A percentile compares a stretch with the other conserved stretches of the same genome.
phyloP scores from a whole-genome alignment of 202 grass and related monocot genomes.

The Miscanthus sacchariflorus region DNA sequence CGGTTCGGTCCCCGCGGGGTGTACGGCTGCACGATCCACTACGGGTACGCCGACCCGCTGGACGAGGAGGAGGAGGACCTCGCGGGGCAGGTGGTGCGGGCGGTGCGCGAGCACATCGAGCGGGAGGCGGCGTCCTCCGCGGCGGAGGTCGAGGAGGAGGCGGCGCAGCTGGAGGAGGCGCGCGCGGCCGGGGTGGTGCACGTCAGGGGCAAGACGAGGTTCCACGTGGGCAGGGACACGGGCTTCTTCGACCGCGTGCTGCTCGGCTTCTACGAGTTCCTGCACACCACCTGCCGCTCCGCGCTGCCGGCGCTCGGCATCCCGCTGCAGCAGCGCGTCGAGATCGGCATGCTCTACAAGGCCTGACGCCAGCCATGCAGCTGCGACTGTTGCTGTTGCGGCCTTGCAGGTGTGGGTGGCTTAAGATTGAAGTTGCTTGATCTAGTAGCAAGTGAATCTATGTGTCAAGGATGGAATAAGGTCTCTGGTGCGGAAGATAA shows the following conservation, averaged over 20 bases:
- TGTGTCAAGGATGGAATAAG: neutral
- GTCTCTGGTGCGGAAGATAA: neutral
- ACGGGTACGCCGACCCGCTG: slow-evolving; percentile 61
- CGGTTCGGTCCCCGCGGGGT: slow-evolving; percentile 48
- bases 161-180: slow-evolving; percentile 47
- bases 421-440: neutral
- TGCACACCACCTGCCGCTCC: slow-evolving; percentile 65
- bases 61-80: slow-evolving; percentile 11
- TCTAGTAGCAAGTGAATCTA: neutral
- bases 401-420: neutral
- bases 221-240: slow-evolving; percentile 52
- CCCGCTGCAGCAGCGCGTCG: slow-evolving; percentile 66
- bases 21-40: slow-evolving; percentile 65
- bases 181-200: slow-evolving; percentile 52
- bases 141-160: slow-evolving; percentile 48
- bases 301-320: slow-evolving; percentile 57
- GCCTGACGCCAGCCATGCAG: slow-evolving; percentile 35
- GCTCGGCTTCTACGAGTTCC: slow-evolving; percentile 68
- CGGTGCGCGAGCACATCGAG: slow-evolving; percentile 25
- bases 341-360: slow-evolving; percentile 74
- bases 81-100: slow-evolving; percentile 46
- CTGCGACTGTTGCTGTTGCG: neutral
- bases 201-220: slow-evolving; percentile 67
- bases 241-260: slow-evolving; percentile 61
- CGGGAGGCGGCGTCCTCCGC: neutral